Percentiles rank a stretch among this genome's conserved stretches.
Evolutionary conservation across 2,329 filamentous ascomycete genomes (phyloP).

Genomic region (Juglanconis juglandina): DNA sequence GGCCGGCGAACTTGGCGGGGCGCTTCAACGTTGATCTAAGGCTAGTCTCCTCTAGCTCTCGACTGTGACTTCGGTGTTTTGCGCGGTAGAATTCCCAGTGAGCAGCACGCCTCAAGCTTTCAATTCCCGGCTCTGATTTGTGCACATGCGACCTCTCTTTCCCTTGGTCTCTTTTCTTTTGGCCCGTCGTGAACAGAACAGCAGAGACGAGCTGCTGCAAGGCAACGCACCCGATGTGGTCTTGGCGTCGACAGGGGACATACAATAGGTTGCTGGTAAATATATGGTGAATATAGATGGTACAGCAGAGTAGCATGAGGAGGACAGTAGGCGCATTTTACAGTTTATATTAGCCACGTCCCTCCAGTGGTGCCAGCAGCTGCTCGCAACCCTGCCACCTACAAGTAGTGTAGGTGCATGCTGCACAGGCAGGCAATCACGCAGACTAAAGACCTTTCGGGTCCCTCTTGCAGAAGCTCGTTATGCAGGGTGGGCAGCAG

Average conservation of each 20-base stretch:
- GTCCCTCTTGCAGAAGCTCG: slow-evolving; percentile 13
- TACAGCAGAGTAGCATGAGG: neutral
- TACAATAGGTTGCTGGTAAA: neutral
- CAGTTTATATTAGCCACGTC: slow-evolving; percentile 1
- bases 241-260: neutral
- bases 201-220: neutral
- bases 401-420: too few relatives aligned
- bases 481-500: slow-evolving; percentile 1
- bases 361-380: slow-evolving; percentile 9
- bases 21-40: neutral
- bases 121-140: neutral
- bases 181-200: neutral
- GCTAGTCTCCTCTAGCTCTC: slow-evolving; percentile 1
- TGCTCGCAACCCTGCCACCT: neutral
- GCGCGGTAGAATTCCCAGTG: neutral
- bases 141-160: too few relatives aligned
- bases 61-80: neutral
- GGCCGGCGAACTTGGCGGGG: neutral
- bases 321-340: neutral
- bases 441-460: slow-evolving; percentile 14
- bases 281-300: neutral
- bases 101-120: neutral
- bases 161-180: neutral
- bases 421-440: neutral
- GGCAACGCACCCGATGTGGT: neutral